Evolutionary conservation across 139 green algal species (phyloP), one percentile per base, ranked within the genome.

Genomic region (Chlamydomonas applanata): DNA sequence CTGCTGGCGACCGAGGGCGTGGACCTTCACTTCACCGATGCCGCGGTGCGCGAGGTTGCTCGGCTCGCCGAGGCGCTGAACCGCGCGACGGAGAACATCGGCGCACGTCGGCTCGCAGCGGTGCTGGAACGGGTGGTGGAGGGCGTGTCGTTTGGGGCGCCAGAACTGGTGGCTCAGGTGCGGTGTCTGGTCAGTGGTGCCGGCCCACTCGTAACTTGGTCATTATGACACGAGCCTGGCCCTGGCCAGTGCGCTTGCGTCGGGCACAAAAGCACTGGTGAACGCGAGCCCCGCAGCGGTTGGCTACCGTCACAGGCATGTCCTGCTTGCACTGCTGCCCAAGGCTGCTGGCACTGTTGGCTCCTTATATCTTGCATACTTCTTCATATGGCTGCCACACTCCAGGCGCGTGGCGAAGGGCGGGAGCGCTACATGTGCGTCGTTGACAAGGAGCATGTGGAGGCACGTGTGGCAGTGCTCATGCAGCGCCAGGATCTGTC

Each of bases 41-140:
- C 67, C 1, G 92, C 94, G 0, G 79, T 98, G 14, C 59, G 72
- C 1, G 90, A 93, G 70, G 78, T 97, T 30, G 84, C 92, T 2
- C 65, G 80, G 1, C 78, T 97, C 33, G 91, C 95, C 4, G 88
- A 92, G 70, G 88, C 97, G 79, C 9, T 74, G 25, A 82, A 77
- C 61, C 61, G 29, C 30, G 46, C 30, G 4, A 69, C 73, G 16
- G 67, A 82, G 5, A 82, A 82, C 76, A 82, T 77, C 13, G 71
- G 94, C 19, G 94, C 94, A 4, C 81, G 94, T 32, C 86, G 95
- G 60, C 82, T 98, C 76, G 91, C 98, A 84, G 97, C 94, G 14
- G 86, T 99, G 1, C 75, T 99, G 53, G 95, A 99, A 79, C 80
- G 91, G 7, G 91, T 98, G 29, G 57, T 98, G 53, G 94, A 98